phyloP scores from a whole-genome alignment of 1,139 yeast genomes.

The Candida pseudocylindracea region DNA sequence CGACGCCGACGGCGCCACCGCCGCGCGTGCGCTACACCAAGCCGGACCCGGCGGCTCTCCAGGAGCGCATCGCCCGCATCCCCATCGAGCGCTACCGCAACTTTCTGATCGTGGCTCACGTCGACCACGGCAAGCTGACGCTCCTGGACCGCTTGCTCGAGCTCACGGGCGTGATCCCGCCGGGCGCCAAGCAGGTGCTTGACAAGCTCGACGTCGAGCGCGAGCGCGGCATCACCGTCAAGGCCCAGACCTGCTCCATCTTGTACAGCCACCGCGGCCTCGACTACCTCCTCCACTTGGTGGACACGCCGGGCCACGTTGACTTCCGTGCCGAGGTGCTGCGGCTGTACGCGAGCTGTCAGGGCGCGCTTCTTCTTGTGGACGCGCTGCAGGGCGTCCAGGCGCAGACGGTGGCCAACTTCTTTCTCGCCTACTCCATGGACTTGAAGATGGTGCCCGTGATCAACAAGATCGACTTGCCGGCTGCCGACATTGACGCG shows the following conservation, averaged over 20 bases:
- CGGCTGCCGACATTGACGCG: conserved; percentile 63
- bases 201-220: conserved; percentile 89
- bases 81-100: conserved; percentile 73
- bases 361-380: conserved; percentile 75
- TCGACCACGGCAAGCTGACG: conserved; percentile 93
- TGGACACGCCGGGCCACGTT: conserved; percentile 97
- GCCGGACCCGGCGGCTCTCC: conserved; percentile 4
- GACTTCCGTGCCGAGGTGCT: conserved; percentile 91
- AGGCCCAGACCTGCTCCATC: conserved; percentile 95
- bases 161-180: conserved; percentile 69
- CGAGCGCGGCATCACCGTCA: conserved; percentile 77
- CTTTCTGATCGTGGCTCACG: conserved; percentile 91
- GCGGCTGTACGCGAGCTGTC: conserved; percentile 86
- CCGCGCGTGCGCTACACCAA: background rate
- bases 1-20: background rate
- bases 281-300: conserved; percentile 75
- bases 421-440: conserved; percentile 73
- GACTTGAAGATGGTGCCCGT: conserved; percentile 70
- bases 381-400: conserved; percentile 96
- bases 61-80: conserved; percentile 41
- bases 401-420: conserved; percentile 95
- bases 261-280: conserved; percentile 24
- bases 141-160: conserved; percentile 73
- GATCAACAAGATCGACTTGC: conserved; percentile 79
- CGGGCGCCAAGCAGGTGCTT: conserved; percentile 66